phyloP scores from a whole-genome alignment of 139 green algal genomes.

The Edaphochlamys debaryana region DNA sequence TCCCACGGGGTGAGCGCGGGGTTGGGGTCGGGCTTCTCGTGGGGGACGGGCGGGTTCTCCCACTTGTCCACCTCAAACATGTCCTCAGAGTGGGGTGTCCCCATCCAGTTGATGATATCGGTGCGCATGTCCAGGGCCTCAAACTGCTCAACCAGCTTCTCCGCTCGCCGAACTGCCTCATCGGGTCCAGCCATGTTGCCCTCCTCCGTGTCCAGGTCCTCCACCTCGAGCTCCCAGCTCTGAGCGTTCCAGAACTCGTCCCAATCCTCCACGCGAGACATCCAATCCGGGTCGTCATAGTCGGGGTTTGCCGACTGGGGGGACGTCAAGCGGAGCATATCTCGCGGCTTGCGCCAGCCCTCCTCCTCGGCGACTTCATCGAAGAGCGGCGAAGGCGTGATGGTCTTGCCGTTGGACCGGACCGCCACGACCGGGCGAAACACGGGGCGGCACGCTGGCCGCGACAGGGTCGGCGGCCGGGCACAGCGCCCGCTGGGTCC shows the following conservation, averaged over 20 bases:
- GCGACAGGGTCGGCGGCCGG: not conserved
- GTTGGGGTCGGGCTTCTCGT: slow-evolving; percentile 20
- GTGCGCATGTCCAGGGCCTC: slow-evolving; percentile 24
- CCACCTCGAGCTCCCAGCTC: slow-evolving; percentile 27
- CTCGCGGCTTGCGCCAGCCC: too few species aligned
- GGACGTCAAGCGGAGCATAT: too few species aligned
- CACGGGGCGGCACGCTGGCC: not conserved
- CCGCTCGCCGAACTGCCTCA: slow-evolving; percentile 13
- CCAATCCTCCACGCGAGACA: slow-evolving; percentile 53
- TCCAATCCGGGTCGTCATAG: slow-evolving; percentile 52
- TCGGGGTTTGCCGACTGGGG: too few species aligned
- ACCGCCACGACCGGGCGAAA: not conserved
- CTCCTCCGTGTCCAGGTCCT: slow-evolving; percentile 37
- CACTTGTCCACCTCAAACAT: slow-evolving; percentile 34
- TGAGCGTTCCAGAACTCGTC: slow-evolving; percentile 54
- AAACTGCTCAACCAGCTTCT: slow-evolving; percentile 33
- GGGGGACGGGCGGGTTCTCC: slow-evolving; percentile 19
- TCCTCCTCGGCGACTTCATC: slow-evolving; percentile 6
- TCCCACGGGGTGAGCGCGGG: slow-evolving; percentile 8
- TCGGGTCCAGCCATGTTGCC: slow-evolving; percentile 11
- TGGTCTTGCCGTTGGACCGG: slow-evolving; percentile 32
- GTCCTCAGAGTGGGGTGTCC: slow-evolving; percentile 9
- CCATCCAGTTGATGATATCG: slow-evolving; percentile 32
- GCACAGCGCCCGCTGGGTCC: slow-evolving; percentile 5
- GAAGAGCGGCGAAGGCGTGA: slow-evolving; percentile 21